Percentiles rank a stretch among this genome's conserved stretches.
These are phyloP conservation scores for Byssothecium circinans DNA, from an alignment of 2,329 filamentous ascomycete species.

Conservation along the genomic window DNA sequence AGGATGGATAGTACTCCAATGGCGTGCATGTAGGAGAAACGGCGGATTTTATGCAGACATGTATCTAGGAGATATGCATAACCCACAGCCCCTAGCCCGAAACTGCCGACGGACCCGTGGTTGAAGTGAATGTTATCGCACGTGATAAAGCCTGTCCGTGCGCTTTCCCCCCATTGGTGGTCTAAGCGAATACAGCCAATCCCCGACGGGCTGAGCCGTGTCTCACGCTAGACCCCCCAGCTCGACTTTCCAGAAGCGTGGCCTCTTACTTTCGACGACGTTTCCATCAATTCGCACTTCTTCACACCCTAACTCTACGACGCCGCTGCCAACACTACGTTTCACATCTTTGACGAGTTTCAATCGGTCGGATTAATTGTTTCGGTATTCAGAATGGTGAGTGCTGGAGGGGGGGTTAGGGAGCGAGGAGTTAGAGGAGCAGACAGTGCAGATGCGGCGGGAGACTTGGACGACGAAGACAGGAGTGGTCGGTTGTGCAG, in stretches of 20 bases:
- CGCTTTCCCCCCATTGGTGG: constrained; percentile 3
- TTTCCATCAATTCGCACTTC: neutral
- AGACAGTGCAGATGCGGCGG: neutral
- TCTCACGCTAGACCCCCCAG: constrained; percentile 28
- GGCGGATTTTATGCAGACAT: too few species aligned
- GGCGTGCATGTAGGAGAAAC: too few species aligned
- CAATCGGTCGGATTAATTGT: neutral
- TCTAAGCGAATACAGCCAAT: constrained; percentile 5
- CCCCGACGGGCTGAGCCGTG: constrained; percentile 15
- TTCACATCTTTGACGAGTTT: neutral
- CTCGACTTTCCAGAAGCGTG: constrained; percentile 38
- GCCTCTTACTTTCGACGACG: constrained; percentile 11
- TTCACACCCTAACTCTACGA: too few species aligned
- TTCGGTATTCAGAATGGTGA: neutral
- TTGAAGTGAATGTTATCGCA: neutral
- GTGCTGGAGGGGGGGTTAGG: neutral
- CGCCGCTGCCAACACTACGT: neutral
- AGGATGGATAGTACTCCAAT: too few species aligned
- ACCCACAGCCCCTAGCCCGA: too few species aligned
- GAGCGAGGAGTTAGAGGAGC: neutral
- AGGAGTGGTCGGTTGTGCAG: neutral
- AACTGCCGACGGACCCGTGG: neutral
- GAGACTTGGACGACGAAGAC: neutral
- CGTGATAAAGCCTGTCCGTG: neutral
- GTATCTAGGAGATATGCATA: too few species aligned